Evolutionary conservation across 495 filamentous ascomycete genomes (phyloP).

Genomic region (Penicillium roqueforti): DNA sequence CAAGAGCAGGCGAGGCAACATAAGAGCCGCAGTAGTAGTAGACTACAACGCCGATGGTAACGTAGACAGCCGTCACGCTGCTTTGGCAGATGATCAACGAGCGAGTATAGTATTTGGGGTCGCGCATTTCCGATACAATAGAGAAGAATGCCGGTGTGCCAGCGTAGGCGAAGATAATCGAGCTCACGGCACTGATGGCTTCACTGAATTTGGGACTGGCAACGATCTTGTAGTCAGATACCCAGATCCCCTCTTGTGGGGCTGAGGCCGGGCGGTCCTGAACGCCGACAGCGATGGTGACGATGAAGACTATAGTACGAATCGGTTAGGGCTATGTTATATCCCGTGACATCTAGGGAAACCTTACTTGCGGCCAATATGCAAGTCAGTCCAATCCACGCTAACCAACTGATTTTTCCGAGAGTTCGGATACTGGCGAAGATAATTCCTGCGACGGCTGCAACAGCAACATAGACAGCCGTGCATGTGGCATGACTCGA

Average conservation of each 20-base stretch:
- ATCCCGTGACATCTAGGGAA: constrained; percentile 28
- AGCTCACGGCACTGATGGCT: constrained; percentile 57
- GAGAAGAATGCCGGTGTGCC: constrained; percentile 65
- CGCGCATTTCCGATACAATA: constrained; percentile 72
- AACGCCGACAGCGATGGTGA: constrained; percentile 64
- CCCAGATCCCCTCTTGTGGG: constrained; percentile 28
- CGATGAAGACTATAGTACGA: constrained; percentile 56
- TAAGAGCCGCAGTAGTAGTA: constrained; percentile 65
- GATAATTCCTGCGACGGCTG: constrained; percentile 29
- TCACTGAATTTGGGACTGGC: constrained; percentile 27
- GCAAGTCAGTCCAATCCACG: constrained; percentile 35
- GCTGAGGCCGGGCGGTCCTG: constrained; percentile 39
- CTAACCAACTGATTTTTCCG: constrained; percentile 34
- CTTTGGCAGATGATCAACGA: constrained; percentile 45
- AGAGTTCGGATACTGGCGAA: constrained; percentile 38
- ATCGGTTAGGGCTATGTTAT: neutral
- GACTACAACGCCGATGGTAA: constrained; percentile 59
- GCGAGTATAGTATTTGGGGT: constrained; percentile 56
- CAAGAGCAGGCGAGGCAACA: constrained; percentile 67
- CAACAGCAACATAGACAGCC: constrained; percentile 38
- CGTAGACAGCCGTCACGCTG: constrained; percentile 59
- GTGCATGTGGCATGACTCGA: constrained; percentile 62
- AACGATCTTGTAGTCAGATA: constrained; percentile 31
- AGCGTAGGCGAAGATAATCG: constrained; percentile 62
- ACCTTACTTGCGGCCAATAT: constrained; percentile 37